Evolutionary conservation across 2,329 filamentous ascomycete species (phyloP), one percentile per base, ranked within the genome.

Genomic region (Ambrosiella beaveri): DNA sequence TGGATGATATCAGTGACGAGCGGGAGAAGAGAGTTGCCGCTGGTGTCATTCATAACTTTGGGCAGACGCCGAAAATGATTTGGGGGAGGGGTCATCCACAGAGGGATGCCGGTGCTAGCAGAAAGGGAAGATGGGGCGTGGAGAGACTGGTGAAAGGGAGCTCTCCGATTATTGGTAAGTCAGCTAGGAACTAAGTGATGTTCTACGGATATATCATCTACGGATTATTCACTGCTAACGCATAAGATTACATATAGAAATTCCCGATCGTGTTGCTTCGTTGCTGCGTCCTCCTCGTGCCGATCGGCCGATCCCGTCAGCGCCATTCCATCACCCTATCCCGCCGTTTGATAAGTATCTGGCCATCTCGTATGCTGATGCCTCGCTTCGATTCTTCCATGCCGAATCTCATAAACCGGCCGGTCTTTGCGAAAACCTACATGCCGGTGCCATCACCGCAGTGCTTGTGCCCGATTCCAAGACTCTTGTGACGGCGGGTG

Each of bases 31-130:
- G 89, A 6, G 87, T 91, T 4, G 91, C 89, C 0, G 96, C 95
- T 57, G 88, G 88, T 39, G 95, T 96, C 64, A 97, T 98, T 64
- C 91, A 98, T 70, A 97, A 97, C 65, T 98, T 98, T 69, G 93
- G 93, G 0, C 93, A 98, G 68, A 98, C 94, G 1, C 93, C 94
- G 1, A 86, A 94, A 64, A 94, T 98, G 68, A 85, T 97, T 13
- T 98, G 97, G 68, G 79, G 81, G 50, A 84, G 85, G 60, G 76
- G 85, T 11, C 93, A 98, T 68, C 83, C 86, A 2, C 72, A 79
- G n/a, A 80, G 85, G 12, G 89, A 95, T 41, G 19, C 52, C 13
- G 52, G 52, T 7, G 19, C 15, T 17, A 27, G 52, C 4, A 7
- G 47, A 9, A 54, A 35, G 27, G 52, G 52, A 40, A 38, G 52